phyloP scores from a whole-genome alignment of 352 stramenopile genomes.

The Phytophthora meadii region DNA sequence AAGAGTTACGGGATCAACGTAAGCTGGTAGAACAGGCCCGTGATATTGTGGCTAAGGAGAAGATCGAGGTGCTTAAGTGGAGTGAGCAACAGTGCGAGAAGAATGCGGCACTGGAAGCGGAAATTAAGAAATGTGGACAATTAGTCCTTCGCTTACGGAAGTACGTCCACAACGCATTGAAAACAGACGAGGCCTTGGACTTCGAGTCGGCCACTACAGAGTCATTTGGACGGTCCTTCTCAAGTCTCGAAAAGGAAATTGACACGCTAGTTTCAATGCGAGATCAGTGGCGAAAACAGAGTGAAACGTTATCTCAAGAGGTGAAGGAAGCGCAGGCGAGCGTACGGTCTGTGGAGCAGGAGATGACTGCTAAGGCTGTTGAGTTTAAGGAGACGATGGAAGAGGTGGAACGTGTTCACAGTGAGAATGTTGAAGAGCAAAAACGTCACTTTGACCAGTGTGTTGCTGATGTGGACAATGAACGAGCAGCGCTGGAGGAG shows the following conservation, averaged over 20 bases:
- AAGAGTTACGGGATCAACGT: constrained; percentile 53
- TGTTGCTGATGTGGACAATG: constrained; percentile 42
- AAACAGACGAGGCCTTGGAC: constrained; percentile 11
- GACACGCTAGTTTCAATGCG: constrained; percentile 26
- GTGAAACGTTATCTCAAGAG: constrained; percentile 27
- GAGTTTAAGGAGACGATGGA: constrained; percentile 45
- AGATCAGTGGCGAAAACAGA: constrained; percentile 29
- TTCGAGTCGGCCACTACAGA: constrained; percentile 8
- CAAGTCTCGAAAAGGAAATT: constrained; percentile 28
- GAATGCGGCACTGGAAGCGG: constrained; percentile 47
- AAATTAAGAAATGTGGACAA: constrained; percentile 41
- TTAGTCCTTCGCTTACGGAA: constrained; percentile 35
- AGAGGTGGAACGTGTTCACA: constrained; percentile 57
- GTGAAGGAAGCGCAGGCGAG: constrained; percentile 30
- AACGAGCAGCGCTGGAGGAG: constrained; percentile 40
- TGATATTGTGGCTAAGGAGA: constrained; percentile 70
- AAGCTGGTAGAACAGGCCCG: constrained; percentile 60
- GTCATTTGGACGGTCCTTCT: constrained; percentile 16
- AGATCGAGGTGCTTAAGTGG: constrained; percentile 68
- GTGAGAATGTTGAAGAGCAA: constrained; percentile 44
- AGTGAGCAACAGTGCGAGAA: constrained; percentile 64
- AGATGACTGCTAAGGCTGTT: constrained; percentile 40
- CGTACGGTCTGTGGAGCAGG: constrained; percentile 33
- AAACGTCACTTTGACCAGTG: constrained; percentile 44
- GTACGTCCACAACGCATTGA: constrained; percentile 26